A percentile compares a stretch with the other conserved stretches of the same genome.
These are phyloP conservation scores for Oryza glumipatula DNA, from an alignment of 176 grass and related monocot species.

Conservation along the genomic window DNA sequence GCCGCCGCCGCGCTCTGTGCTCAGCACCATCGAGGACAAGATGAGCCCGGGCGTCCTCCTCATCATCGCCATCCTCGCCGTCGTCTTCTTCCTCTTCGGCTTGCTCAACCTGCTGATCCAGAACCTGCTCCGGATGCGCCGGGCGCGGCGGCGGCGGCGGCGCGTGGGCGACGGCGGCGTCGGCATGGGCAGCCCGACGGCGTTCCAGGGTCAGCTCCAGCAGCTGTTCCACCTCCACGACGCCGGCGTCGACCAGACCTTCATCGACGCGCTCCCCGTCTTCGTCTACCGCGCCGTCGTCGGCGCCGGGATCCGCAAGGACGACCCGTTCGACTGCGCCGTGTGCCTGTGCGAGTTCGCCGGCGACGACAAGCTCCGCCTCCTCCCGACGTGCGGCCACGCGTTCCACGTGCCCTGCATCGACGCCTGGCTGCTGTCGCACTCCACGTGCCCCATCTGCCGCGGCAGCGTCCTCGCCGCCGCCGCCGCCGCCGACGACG, in stretches of 20 bases:
- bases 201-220: constrained; percentile 80
- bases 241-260: constrained; percentile 83
- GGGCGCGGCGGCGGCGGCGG: constrained; percentile 41
- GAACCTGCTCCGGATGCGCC: constrained; percentile 40
- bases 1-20: constrained; percentile 23
- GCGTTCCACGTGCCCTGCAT: constrained; percentile 93
- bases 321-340: constrained; percentile 81
- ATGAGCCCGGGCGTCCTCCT: constrained; percentile 72
- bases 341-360: constrained; percentile 94
- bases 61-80: constrained; percentile 68
- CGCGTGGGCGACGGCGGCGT: constrained; percentile 23
- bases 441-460: constrained; percentile 96
- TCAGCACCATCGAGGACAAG: constrained; percentile 52
- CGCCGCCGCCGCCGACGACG: neutral
- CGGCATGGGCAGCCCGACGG: constrained; percentile 50
- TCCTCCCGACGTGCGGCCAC: constrained; percentile 86
- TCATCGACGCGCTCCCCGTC: constrained; percentile 87
- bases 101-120: constrained; percentile 71
- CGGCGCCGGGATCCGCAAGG: constrained; percentile 28
- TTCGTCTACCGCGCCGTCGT: constrained; percentile 72
- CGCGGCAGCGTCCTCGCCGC: constrained; percentile 63
- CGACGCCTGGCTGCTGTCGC: constrained; percentile 86
- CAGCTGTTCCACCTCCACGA: constrained; percentile 95
- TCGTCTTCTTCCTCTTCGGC: constrained; percentile 86
- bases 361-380: constrained; percentile 69